Evolutionary conservation across 345 rosid genomes (phyloP), one percentile per base, ranked within the genome.

Genomic region (Brassica carinata): DNA sequence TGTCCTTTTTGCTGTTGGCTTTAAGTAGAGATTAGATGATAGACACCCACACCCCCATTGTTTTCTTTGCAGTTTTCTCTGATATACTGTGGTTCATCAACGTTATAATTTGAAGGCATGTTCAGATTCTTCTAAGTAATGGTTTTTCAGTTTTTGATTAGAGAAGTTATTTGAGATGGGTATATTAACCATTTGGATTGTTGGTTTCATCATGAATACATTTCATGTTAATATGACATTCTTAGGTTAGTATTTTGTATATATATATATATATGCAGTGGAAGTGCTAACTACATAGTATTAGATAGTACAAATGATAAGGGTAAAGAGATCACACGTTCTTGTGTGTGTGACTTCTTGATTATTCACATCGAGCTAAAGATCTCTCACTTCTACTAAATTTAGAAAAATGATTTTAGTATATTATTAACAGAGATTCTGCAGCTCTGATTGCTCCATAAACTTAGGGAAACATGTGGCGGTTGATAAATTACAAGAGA

Each of bases 391-490:
- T 33, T 63, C 3, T 14, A 70, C 55, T 62, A 33, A 9, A 76
- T 17, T 63, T n/a, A n/a, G 48, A 18, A 38, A 18, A 38, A 45
- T 68, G 66, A 67, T 58, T 23, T 33, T n/a, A 6, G 2, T 64
- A 57, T 64, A 55, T 36, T 55, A 17, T 71, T 64, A 66, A 57
- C 26, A 79, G 63, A 66, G 29, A 58, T 64, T 64, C 72, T 15
- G 26, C 33, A 78, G 26, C 66, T 66, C 30, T 27, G 17, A 66
- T 40, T 45, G 2, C 64, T 68, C 82, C 78, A 73, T 26, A 45
- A 67, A 73, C 74, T 33, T 79, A 79, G 78, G 78, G 14, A 79
- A 68, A 79, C 65, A 74, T 74, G 75, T 79, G 83, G 71, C 5
- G 7, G 30, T 79, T 33, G 69, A 48, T 38, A 74, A 74, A 40